Evolutionary conservation across 371 early-diverging fungal species (phyloP), one percentile per base, ranked within the genome.

Genomic region (Lichtheimia ramosa): DNA sequence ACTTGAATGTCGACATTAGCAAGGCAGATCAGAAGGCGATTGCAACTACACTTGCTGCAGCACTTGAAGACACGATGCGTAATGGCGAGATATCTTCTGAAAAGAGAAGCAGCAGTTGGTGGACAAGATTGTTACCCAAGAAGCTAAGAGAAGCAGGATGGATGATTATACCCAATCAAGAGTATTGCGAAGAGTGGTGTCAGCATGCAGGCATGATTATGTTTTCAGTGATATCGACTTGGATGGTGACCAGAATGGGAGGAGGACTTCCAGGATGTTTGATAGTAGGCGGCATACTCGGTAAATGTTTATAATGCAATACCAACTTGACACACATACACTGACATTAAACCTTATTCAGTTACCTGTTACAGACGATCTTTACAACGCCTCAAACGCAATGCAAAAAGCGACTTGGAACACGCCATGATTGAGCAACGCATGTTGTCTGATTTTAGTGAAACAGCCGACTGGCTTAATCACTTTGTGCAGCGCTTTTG

Each of bases 381-480:
- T 5, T 84, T 90, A 20, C 85, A 82, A 43, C 83, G 91, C 27
- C 79, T 87, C 59, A 81, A 89, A 56, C 82, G 88, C 51, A 79
- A 84, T 46, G 82, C 85, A n/a, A 75, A 89, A 51, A 89, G 89
- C 57, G 91, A 92, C 63, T 73, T 91, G 39, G 77, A 82, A 53
- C 85, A 91, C 24, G 89, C 88, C 53, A 56, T 87, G 56, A 68
- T 79, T 27, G 68, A 69, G 23, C 71, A 75, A 57, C 73, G 66
- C 43, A 66, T 87, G 14, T 88, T 85, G 46, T 71, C 80, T 2
- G 82, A 85, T 50, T 58, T 63, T n/a, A 34, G 34, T 34, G 99
- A 99, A 73, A 86, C 93, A 42, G 96, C 92, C 3, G 97, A 96
- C 57, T 99, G 99, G 99, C 79, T 99, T 56, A 99, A 99, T 78